Percentiles rank a stretch among this genome's conserved stretches.
phyloP scores from a whole-genome alignment of 495 filamentous ascomycete genomes.

The Parathielavia appendiculata region DNA sequence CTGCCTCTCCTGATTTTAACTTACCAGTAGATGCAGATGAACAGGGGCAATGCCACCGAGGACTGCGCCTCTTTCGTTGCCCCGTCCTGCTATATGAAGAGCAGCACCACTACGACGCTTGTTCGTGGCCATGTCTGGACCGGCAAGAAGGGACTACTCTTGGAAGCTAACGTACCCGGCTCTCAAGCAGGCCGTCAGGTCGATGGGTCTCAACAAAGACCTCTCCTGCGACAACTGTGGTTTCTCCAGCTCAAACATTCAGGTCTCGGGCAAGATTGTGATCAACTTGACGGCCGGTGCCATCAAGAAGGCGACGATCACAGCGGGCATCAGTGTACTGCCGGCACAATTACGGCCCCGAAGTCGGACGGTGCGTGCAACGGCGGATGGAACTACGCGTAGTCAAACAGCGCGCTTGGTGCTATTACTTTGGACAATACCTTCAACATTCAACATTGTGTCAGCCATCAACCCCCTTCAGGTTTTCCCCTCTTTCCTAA shows the following conservation, averaged over 20 bases:
- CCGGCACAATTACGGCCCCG: not conserved
- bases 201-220: not conserved
- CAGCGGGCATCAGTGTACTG: not conserved
- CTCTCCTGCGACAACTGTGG: conserved; percentile 5
- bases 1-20: not conserved
- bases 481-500: not conserved
- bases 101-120: not conserved
- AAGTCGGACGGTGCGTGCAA: not conserved
- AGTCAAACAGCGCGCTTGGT: conserved; percentile 3
- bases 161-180: not conserved
- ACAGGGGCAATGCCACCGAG: not conserved
- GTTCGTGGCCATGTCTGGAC: not conserved
- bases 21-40: not conserved
- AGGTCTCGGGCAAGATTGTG: conserved; percentile 4
- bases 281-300: conserved; percentile 8
- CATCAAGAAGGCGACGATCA: conserved; percentile 2
- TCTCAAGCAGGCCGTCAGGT: not conserved
- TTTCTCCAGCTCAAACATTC: not conserved
- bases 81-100: conserved; percentile 1
- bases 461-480: not conserved
- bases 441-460: conserved; percentile 6
- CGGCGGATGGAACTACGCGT: not conserved
- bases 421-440: not conserved
- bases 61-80: conserved; percentile 1
- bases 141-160: conserved; percentile 2